Evolutionary conservation across 2,329 filamentous ascomycete genomes (phyloP).

Genomic region (Cadophora sp.): DNA sequence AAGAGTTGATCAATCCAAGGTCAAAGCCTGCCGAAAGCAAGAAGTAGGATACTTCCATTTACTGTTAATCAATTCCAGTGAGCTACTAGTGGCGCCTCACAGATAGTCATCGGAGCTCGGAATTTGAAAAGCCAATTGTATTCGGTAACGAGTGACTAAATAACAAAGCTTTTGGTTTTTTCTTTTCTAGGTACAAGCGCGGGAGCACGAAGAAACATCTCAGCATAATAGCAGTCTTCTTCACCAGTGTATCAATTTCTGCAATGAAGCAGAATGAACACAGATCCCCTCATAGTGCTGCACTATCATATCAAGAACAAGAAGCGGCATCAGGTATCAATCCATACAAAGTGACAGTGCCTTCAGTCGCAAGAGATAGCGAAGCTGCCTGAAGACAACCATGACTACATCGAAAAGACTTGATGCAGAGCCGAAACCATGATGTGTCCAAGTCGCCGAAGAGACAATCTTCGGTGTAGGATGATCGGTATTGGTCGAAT

Average conservation of each 20-base stretch:
- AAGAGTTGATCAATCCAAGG: too few species aligned
- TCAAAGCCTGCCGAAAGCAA: too few species aligned
- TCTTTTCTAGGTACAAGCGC: conserved; percentile 34
- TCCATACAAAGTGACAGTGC: conserved; percentile 35
- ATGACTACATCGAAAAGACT: conserved; percentile 36
- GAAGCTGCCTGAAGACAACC: conserved; percentile 33
- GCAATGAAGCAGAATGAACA: conserved; percentile 35
- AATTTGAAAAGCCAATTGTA: conserved; percentile 34
- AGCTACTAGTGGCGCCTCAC: too few species aligned
- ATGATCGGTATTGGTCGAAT: conserved; percentile 58
- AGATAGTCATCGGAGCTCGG: too few species aligned
- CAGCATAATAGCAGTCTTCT: conserved; percentile 36
- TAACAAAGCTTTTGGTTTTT: conserved; percentile 43
- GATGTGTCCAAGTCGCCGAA: conserved; percentile 65
- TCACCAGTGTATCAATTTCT: conserved; percentile 36
- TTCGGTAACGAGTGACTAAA: conserved; percentile 45
- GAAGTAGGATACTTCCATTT: too few species aligned
- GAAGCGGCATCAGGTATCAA: conserved; percentile 37
- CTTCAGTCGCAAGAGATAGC: conserved; percentile 37
- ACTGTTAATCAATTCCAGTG: too few species aligned
- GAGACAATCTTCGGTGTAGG: conserved; percentile 60
- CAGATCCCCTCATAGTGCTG: conserved; percentile 32
- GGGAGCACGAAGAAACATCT: conserved; percentile 40
- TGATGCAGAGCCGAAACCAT: conserved; percentile 64
- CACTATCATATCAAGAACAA: conserved; percentile 33